phyloP scores from a whole-genome alignment of 805 yeast species.

The Cyberlindnera xylosilytica region DNA sequence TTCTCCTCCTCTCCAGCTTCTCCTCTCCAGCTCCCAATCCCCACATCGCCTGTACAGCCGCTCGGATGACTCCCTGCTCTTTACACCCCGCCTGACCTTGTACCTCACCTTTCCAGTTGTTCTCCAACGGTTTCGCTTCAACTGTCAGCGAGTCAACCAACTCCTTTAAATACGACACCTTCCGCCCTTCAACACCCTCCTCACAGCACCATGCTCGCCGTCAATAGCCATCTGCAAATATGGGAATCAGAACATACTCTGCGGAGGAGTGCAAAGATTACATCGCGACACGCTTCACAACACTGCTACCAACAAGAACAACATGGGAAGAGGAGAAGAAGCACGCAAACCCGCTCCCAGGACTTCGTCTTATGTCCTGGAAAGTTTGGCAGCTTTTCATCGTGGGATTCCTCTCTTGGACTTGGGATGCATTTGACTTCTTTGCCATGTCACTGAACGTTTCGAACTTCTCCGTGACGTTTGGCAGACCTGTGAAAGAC shows the following conservation, averaged over 20 bases:
- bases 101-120: no score
- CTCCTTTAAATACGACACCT: no score
- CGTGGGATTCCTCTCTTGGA: conserved; percentile 57
- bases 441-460: conserved; percentile 57
- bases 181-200: no score
- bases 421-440: conserved; percentile 66
- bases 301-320: conserved; percentile 46
- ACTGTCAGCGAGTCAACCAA: no score
- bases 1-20: no score
- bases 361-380: conserved; percentile 44
- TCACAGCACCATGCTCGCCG: no score
- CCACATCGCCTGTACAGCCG: no score
- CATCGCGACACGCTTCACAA: conserved; percentile 42
- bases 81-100: no score
- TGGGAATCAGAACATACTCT: conserved; percentile 13
- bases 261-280: conserved; percentile 12
- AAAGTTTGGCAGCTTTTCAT: conserved; percentile 53
- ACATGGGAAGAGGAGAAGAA: conserved; percentile 32
- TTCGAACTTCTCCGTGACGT: conserved; percentile 41
- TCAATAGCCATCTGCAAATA: no score
- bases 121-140: no score
- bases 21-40: no score
- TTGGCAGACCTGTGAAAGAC: conserved; percentile 44
- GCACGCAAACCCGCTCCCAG: conserved; percentile 61
- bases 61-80: no score